Base-by-base conservation (phyloP, 2,329 filamentous ascomycete genomes). In the Ampelomyces quisqualis region DNA sequence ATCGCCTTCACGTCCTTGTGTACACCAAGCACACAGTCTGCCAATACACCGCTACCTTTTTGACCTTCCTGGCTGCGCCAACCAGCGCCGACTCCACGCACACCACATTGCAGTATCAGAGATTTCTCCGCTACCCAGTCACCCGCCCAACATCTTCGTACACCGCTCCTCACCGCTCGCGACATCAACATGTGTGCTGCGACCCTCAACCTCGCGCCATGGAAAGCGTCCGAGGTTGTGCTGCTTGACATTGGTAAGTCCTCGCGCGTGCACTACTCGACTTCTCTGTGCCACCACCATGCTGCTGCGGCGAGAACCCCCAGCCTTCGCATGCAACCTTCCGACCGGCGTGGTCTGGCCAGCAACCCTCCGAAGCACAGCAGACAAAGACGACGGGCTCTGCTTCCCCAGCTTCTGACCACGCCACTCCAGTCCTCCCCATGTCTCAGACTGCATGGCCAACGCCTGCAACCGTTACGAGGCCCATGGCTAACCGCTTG, bases 211-310 rank as follows among this genome's bases (percentile, higher is more conserved):
- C 17, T 22, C 44, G 51, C 38, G 44, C 60, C 62, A 45, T 68
- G 64, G 62, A 47, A 35, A 32, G 39, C 43, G 53, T 56, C 74
- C 38, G 74, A 75, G 57, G 72, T 75, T 23, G 70, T 79, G 55
- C 64, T 81, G 56, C 73, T 81, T 53, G 78, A 81, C 64, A 81
- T 81, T 62, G 78, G 78, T 81, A 72, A 73, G 73, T 68, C 36
- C 37, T 29, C 26, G 45, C 44, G 40, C 24, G 40, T 40, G 43
- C 45, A 37, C 37, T 43, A 39, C 45, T 51, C 47, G 45, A 51
- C 49, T 55, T 42, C 32, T 35, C 38, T 40, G 29, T 41, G 31
- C 27, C 26, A 28, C 27, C 26, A 28, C 34, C 41, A 10, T 9
- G 17, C 35, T 47, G 34, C 45, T 36, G 43, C 22, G 28, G 33